Conservation (phyloP, 148 eudicot genomes). For the Nyssa sinensis region DNA sequence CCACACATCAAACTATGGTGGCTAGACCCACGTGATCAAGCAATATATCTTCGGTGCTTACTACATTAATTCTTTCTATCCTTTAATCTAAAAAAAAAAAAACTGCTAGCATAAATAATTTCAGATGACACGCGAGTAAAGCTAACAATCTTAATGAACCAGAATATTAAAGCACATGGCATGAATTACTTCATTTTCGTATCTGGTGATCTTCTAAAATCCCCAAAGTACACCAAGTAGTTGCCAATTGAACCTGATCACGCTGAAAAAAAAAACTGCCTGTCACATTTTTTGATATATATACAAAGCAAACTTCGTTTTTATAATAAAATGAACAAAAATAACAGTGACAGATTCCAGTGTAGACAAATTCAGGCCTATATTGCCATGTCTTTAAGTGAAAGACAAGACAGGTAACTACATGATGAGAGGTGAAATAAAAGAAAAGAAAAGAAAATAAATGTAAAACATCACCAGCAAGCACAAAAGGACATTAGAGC, state of each 20-base stretch:
- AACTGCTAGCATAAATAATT: not conserved
- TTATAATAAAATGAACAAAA: not conserved
- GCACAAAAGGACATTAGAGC: not conserved
- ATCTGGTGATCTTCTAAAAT: slow-evolving; percentile 7
- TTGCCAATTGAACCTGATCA: not conserved
- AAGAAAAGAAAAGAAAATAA: not conserved
- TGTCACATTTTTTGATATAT: not conserved
- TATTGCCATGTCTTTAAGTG: not conserved
- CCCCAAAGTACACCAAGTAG: slow-evolving; percentile 4
- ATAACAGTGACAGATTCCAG: not conserved
- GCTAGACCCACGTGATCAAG: not conserved
- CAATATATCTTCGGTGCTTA: not conserved
- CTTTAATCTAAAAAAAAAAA: not conserved
- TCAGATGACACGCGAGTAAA: not conserved
- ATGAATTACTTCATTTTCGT: slow-evolving; percentile 28
- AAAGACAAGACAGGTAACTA: not conserved
- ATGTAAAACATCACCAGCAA: not conserved
- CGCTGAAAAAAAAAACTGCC: not conserved
- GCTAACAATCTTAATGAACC: not conserved
- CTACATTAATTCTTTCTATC: not conserved
- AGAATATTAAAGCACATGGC: not conserved
- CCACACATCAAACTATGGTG: not conserved
- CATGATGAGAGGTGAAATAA: slow-evolving; percentile 1
- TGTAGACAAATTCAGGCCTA: no score
- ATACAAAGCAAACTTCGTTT: not conserved